Base-by-base conservation (phyloP, 371 early-diverging fungal species). In the Mucor lusitanicus region DNA sequence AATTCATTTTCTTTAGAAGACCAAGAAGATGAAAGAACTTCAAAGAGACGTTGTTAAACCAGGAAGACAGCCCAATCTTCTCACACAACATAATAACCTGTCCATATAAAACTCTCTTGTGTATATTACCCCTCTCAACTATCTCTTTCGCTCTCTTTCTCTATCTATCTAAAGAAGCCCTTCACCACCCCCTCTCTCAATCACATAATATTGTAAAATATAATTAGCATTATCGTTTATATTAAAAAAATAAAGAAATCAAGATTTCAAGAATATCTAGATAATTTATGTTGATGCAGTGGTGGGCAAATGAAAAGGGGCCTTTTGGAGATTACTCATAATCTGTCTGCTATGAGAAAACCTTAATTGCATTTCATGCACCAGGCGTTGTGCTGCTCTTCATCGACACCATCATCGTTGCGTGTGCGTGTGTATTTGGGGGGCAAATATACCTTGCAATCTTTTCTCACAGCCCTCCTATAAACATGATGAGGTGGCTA, bases 21-120 rank as follows among this genome's bases (percentile, higher is more conserved):
- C 3, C 32, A n/a, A n/a, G 46, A 44, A n/a, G 50, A 59, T 23
- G 59, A 65, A 46, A 57, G 50, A 48, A 35, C 17, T 19, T 27
- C 39, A 15, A 65, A 65, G 50, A 57, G 46, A 46, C 65, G 39
- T 12, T 59, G 58, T 23, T 59, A 46, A 39, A 59, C 23, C 21
- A 23, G 37, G 21, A 54, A 54, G 25, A 54, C 13, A 46, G 40
- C 40, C 40, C 17, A 40, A 46, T 19, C 46, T 46, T 46, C 46
- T 46, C 46, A 46, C 46, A 46, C 46, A 46, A 46, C 46, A 19
- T 46, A 46, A 46, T 46, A 21, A 28, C 54, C 7, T 54, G 54
- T 54, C 54, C 54, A 54, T 54, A 54, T 40, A 40, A 40, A 54
- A 21, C n/a, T 54, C 54, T 27, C 54, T 54, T 54, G 54, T 54